Base-by-base conservation (phyloP, 2,329 filamentous ascomycete species). In the Parafenestella ontariensis region DNA sequence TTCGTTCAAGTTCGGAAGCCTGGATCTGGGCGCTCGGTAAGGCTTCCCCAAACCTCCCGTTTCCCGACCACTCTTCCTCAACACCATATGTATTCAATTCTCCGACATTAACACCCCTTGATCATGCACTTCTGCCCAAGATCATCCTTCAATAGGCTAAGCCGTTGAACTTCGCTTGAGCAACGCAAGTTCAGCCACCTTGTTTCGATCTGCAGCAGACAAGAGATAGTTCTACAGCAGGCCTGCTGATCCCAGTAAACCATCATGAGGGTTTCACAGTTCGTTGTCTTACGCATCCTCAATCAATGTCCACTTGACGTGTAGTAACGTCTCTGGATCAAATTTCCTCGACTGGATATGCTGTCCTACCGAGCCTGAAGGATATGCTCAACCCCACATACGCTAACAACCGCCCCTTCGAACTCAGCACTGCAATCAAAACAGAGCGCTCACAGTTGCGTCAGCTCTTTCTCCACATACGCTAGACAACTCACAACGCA, bases 381-480 rank as follows among this genome's bases (percentile, higher is more conserved):
- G 54, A 62, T 56, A 65, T 53, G 45, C 42, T 54, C 54, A 59
- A 62, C 66, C 66, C 66, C 65, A 65, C 65, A 65, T 70, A 59
- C 66, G 60, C 68, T 67, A 68, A 47, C 46, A 50, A 50, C 39
- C 60, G 58, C 54, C 52, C 50, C 46, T 54, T 56, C 44, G 56
- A 58, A 43, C 53, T 58, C 36, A 56, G 53, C 54, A 53, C 46
- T 61, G 54, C 54, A 52, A 39, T 58, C 56, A 53, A 61, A 57
- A 56, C 54, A 57, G 37, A 43, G 53, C 10, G 37, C 41, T 58
- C 53, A 47, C 29, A 58, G 43, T 48, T 52, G 55, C 58, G 50
- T 63, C 65, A 68, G 59, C 58, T 53, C 34, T 55, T 49, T 50
- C 59, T 66, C 65, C 62, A 68, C 66, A 70, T 68, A 64, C 65